Evolutionary conservation across 352 stramenopile species (phyloP), one percentile per base, ranked within the genome.

Genomic region (Pythium utonaiense): DNA sequence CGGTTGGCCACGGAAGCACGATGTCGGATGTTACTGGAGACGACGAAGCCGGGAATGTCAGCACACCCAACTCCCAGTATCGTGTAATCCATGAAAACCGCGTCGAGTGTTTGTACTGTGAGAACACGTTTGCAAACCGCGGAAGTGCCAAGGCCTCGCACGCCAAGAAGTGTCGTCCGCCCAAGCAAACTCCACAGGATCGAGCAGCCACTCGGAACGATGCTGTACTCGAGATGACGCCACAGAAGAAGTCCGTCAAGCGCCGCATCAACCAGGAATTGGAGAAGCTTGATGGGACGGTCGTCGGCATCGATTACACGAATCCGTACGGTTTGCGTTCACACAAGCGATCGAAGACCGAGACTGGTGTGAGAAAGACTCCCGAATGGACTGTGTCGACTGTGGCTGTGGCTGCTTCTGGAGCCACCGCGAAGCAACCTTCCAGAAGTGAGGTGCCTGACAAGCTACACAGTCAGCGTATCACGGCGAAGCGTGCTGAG

Each of bases 241-340:
- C 60, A 7, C 60, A 62, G 28, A 60, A 61, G 44, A 67, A 67
- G 45, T 13, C 48, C 5, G 51, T 53, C 1, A 67, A 67, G 28
- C 60, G 60, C 27, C 60, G 60, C 8, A 53, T 61, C 14, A 54
- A 19, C 8, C 52, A 62, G 8, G 52, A 67, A 1, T 27, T 51
- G 19, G 41, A 61, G 0, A 12, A 42, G 17, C 44, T 56, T 3
- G 53, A 67, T 5, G 60, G 60, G 3, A 53, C 53, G 19, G 41
- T 42, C 8, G 31, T 21, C 2, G 53, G 45, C 0, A 44, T n/a
- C 2, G 36, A 44, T 16, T 49, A 64, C 8, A n/a, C 27, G 3
- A 53, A 64, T 17, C 36, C 17, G 16, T 44, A 24, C 13, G 36
- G 36, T 44, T n/a, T 44, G 0, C 36, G 36, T 1, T 10, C 10